Percentiles rank a stretch among this genome's conserved stretches.
Evolutionary conservation across 495 filamentous ascomycete genomes (phyloP).

Genomic region (Aspergillus sclerotioniger): DNA sequence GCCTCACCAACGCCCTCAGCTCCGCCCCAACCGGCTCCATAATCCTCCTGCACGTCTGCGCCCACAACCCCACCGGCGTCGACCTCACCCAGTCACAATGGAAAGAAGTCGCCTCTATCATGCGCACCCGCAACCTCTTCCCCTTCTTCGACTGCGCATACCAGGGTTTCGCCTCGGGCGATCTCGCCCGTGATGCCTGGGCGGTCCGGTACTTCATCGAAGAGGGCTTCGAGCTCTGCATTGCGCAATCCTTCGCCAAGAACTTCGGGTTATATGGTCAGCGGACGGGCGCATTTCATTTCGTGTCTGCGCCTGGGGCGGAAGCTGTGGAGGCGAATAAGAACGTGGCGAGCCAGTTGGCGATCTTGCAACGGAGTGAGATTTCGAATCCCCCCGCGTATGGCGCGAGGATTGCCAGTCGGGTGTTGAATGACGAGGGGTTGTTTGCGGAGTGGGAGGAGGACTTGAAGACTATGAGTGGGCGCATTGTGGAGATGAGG

Average conservation of each 20-base stretch:
- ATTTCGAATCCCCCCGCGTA: slow-evolving; percentile 96
- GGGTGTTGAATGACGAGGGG: slow-evolving; percentile 74
- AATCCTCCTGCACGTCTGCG: slow-evolving; percentile 92
- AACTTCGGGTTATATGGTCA: slow-evolving; percentile 98
- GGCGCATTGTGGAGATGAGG: slow-evolving; percentile 89
- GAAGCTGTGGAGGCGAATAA: slow-evolving; percentile 63
- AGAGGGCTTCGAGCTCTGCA: slow-evolving; percentile 91
- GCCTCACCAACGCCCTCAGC: slow-evolving; percentile 69
- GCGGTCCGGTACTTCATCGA: slow-evolving; percentile 91
- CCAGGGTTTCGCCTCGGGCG: slow-evolving; percentile 95
- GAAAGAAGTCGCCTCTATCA: slow-evolving; percentile 77
- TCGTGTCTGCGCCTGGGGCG: slow-evolving; percentile 70
- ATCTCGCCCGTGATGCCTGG: slow-evolving; percentile 80
- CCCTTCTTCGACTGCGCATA: slow-evolving; percentile 99
- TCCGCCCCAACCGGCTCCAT: slow-evolving; percentile 74
- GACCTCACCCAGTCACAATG: slow-evolving; percentile 94
- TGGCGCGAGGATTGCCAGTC: slow-evolving; percentile 81
- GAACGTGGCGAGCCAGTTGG: slow-evolving; percentile 77
- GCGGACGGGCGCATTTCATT: slow-evolving; percentile 95
- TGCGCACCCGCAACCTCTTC: slow-evolving; percentile 77
- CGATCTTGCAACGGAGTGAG: slow-evolving; percentile 92
- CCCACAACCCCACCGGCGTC: slow-evolving; percentile 97
- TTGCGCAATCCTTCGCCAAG: slow-evolving; percentile 97
- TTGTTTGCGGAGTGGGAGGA: slow-evolving; percentile 95
- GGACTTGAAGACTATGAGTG: slow-evolving; percentile 89